Base-by-base conservation (phyloP, 2,329 filamentous ascomycete species). In the Beauveria pseudobassiana region DNA sequence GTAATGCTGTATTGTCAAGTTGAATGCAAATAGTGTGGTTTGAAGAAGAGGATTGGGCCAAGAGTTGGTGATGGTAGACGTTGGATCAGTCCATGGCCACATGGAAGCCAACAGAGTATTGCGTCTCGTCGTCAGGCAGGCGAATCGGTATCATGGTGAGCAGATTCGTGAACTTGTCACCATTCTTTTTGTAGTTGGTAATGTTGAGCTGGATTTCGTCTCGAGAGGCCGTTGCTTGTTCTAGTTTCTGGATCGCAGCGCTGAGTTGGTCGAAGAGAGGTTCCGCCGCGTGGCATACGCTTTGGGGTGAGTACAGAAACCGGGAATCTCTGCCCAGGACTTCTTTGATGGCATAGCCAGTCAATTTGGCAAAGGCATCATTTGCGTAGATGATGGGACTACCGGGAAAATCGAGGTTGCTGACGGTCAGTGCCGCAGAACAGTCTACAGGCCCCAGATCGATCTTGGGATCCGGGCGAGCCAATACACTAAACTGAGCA, bases 361-460 rank as follows among this genome's bases (percentile, higher is more conserved):
- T 96, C 65, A 96, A 76, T 7, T 87, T 78, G 67, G 86, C 83
- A 71, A 96, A 96, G 34, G 90, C 83, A 6, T 93, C 89, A 1
- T 90, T 93, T 66, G 87, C 90, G 71, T 96, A 96, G 9, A 96
- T 84, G 63, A 96, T 91, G 3, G 92, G 91, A 34, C 81, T 78
- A 72, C 96, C 91, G 30, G 88, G 83, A 67, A 84, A 82, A 48
- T 83, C 80, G 38, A 92, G 85, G 72, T 96, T 90, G 74, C 90
- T 95, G 46, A 96, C 82, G 20, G 93, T 83, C 65, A 96, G 87
- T 2, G 91, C 88, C 69, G 91, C 95, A 1, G 91, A 95, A 66
- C 90, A 80, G 73, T 96, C 92, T 40, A 96, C 87, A 0, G 90
- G 83, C 7, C 91, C 92, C 48, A 96, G 87, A 54, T 91, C 83